Base-by-base conservation (phyloP, 495 filamentous ascomycete genomes). In the Cladorrhinum samala region DNA sequence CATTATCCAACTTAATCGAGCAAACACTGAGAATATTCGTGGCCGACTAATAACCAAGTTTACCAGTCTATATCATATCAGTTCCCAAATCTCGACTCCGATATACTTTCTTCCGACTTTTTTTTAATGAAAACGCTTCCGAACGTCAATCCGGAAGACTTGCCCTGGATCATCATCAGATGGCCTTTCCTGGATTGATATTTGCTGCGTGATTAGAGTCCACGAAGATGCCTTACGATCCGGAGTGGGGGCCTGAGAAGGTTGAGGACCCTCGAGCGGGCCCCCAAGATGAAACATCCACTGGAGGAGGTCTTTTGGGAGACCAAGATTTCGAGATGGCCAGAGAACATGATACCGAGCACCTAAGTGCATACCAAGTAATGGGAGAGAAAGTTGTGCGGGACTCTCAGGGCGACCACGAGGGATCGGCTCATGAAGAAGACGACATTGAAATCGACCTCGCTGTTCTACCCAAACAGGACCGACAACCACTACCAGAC, bases 171-270 rank as follows among this genome's bases (percentile, higher is more conserved):
- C n/a, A n/a, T n/a, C n/a, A n/a, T n/a, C n/a, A n/a, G n/a, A n/a
- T n/a, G n/a, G n/a, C n/a, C n/a, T n/a, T n/a, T n/a, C n/a, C n/a
- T n/a, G n/a, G n/a, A n/a, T n/a, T n/a, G n/a, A n/a, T n/a, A n/a
- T n/a, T n/a, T n/a, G n/a, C n/a, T n/a, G n/a, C n/a, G n/a, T n/a
- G n/a, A n/a, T n/a, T n/a, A n/a, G n/a, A n/a, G n/a, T n/a, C n/a
- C n/a, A 9, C 16, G 13, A 41, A n/a, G 4, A 62, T 62, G 59
- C 59, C 59, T 36, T 62, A 53, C 18, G 46, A 62, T 39, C 53
- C 53, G 9, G 38, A 56, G 6, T 43, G 47, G 30, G 57, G 51
- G 6, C 18, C 48, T 16, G 49, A 51, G 16, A 9, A 20, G 2
- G 21, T 9, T 3, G 40, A 0, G 1, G 20, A 17, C 17, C 8